Base-by-base conservation (phyloP, 2,329 filamentous ascomycete genomes). In the Xylariaceae sp. region DNA sequence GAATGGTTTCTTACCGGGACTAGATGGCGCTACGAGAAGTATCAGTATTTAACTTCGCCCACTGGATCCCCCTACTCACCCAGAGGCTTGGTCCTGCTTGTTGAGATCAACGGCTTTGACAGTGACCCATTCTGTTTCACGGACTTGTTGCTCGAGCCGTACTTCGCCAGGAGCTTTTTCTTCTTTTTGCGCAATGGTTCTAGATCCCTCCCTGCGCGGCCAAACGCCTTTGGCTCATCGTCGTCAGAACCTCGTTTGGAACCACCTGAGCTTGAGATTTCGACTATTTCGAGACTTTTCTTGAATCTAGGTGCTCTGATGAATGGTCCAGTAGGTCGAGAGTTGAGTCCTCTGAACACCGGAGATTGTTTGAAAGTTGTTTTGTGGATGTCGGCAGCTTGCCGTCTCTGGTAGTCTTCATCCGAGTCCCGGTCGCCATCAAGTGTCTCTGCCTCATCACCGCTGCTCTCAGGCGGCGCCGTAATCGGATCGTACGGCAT, bases 301-400 rank as follows among this genome's bases (percentile, higher is more conserved):
- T 35, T 17, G 53, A 17, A 53, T 53, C 1, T 39, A 5, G 42
- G 37, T 30, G 42, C 9, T 23, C 55, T 53, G 4, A 30, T 52
- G 15, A 52, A 47, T 10, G 49, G 37, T 42, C 15, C 49, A 11
- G 13, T 30, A 49, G 18, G 10, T 18, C 18, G 49, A 18, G 51
- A 13, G 15, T 35, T 51, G 35, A 11, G 34, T 39, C 55, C 6
- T 17, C 53, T 58, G 9, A 55, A 47, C 37, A 35, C 60, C 2
- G 51, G 55, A 30, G 56, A 44, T 5, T 49, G 49, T 34, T 23
- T 56, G 54, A 78, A 78, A 10, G 37, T 59, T n/a, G 73, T 75
- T 7, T 62, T 64, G 44, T 63, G 69, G 30, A 79, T 77, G 55
- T 70, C 62, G 13, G 66, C 73, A 3, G 65, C 62, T n/a, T 60